These are phyloP conservation scores for Colletotrichum abscissum DNA, from an alignment of 2,329 filamentous ascomycete species.

Conservation along the genomic window DNA sequence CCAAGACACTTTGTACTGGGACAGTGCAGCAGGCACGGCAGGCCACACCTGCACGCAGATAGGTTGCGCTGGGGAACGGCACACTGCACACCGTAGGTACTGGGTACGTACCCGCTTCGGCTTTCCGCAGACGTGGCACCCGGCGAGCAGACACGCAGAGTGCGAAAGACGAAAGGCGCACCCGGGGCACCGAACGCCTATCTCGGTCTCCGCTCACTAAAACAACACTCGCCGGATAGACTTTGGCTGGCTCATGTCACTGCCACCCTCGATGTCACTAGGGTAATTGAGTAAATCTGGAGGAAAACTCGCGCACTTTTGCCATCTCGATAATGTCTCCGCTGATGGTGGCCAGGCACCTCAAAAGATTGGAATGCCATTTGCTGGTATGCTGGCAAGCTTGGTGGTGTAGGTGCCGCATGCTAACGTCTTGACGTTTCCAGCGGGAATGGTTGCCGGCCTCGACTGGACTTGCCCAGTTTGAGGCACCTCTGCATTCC, in stretches of 20 bases:
- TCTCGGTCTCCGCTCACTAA: constrained; percentile 24
- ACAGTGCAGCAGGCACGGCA: too few species aligned
- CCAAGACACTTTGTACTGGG: background rate
- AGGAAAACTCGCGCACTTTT: background rate
- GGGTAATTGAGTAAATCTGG: background rate
- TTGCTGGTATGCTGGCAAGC: background rate
- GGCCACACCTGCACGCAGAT: too few species aligned
- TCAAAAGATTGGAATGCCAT: background rate
- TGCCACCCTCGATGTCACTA: background rate
- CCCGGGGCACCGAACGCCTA: constrained; percentile 19
- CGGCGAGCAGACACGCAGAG: background rate
- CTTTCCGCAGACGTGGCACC: constrained; percentile 32
- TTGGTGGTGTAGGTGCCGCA: background rate
- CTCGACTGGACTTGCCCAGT: constrained; percentile 25
- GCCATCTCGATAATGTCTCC: background rate
- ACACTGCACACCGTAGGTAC: background rate
- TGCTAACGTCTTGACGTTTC: background rate
- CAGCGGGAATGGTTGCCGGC: background rate
- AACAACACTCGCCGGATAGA: constrained; percentile 3
- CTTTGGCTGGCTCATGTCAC: constrained; percentile 1
- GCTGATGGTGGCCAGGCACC: background rate
- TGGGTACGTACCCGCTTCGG: constrained; percentile 27
- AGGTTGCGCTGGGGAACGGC: too few species aligned
- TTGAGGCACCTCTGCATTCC: background rate
- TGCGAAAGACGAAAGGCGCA: background rate